phyloP scores from a whole-genome alignment of 306 rosid species.

The Quercus variabilis region DNA sequence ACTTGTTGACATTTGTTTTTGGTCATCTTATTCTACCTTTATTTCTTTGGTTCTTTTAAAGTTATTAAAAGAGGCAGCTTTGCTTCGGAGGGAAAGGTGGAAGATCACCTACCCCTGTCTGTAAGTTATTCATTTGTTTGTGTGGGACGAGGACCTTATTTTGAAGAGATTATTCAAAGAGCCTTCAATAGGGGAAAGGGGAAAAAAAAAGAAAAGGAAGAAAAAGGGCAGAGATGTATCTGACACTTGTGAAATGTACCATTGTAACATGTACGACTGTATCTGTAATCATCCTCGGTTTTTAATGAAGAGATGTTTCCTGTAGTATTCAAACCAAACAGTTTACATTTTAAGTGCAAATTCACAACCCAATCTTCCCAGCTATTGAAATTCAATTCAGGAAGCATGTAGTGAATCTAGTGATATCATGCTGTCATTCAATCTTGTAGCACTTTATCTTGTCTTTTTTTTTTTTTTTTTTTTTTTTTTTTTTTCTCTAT shows the following conservation, averaged over 20 bases:
- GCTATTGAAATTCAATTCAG: too few species aligned
- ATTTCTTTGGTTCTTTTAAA: constrained; percentile 28
- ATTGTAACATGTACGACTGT: constrained; percentile 45
- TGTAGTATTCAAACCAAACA: constrained; percentile 19
- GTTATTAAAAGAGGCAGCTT: constrained; percentile 45
- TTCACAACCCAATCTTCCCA: too few species aligned
- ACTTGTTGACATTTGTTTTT: constrained; percentile 26
- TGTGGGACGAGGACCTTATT: constrained; percentile 39
- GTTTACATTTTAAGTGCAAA: not conserved
- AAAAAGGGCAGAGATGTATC: constrained; percentile 27
- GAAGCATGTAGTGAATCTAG: too few species aligned
- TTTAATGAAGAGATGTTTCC: constrained; percentile 75
- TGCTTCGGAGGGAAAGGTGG: constrained; percentile 61
- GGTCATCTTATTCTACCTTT: too few species aligned
- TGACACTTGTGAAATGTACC: constrained; percentile 37
- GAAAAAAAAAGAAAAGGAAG: constrained; percentile 7
- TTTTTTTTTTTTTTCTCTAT: too few species aligned
- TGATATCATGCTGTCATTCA: too few species aligned
- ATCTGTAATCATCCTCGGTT: constrained; percentile 64
- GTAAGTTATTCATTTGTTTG: constrained; percentile 62
- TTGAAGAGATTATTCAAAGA: constrained; percentile 24
- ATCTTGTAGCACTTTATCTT: too few species aligned
- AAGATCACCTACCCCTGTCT: constrained; percentile 74
- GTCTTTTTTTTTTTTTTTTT: too few species aligned
- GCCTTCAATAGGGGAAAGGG: constrained; percentile 22